A percentile compares a stretch with the other conserved stretches of the same genome.
Evolutionary conservation across 2,329 filamentous ascomycete genomes (phyloP).

Genomic region (Didymosphaeria variabile): DNA sequence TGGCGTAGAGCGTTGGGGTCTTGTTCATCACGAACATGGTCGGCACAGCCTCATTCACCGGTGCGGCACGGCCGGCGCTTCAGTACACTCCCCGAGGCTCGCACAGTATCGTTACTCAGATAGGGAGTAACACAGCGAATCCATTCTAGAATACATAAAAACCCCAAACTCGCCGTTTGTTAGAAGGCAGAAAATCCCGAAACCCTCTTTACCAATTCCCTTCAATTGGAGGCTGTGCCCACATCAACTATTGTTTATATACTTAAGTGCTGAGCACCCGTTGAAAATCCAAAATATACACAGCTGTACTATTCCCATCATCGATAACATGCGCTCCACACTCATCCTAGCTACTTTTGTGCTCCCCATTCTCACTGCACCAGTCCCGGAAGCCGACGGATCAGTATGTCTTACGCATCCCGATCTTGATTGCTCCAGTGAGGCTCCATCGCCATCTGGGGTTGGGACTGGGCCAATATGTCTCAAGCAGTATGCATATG

Average conservation of each 20-base stretch:
- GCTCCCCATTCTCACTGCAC: neutral
- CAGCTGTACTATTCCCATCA: neutral
- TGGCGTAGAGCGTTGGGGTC: too few species aligned
- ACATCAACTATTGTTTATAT: neutral
- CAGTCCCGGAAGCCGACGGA: neutral
- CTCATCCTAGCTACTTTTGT: neutral
- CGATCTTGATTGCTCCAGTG: too few species aligned
- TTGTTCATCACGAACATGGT: neutral
- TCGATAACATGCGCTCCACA: conserved; percentile 1
- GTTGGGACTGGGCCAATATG: too few species aligned
- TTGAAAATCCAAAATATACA: neutral
- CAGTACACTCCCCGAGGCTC: neutral
- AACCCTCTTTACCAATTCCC: neutral
- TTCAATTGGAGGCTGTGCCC: conserved; percentile 5
- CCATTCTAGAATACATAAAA: neutral
- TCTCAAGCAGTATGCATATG: too few species aligned
- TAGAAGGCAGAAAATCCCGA: neutral
- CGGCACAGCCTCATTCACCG: neutral
- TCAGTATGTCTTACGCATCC: too few species aligned
- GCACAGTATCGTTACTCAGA: neutral
- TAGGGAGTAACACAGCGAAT: neutral
- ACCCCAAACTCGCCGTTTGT: neutral
- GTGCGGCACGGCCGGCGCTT: neutral
- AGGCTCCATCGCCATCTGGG: too few species aligned
- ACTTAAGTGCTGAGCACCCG: conserved; percentile 1